These are phyloP conservation scores for Stemphylium vesicarium DNA, from an alignment of 2,329 filamentous ascomycete species.

Conservation along the genomic window DNA sequence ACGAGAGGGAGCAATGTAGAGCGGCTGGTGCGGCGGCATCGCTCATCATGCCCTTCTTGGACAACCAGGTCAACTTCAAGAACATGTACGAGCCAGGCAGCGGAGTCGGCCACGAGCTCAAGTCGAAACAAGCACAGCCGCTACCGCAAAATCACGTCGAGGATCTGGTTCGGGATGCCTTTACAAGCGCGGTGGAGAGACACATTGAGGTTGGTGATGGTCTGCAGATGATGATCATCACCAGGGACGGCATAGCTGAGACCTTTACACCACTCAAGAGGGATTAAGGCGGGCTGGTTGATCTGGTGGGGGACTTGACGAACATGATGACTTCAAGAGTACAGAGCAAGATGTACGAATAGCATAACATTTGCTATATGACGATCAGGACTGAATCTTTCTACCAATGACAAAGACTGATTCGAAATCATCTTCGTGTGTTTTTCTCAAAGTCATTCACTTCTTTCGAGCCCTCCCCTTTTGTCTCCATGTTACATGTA, in stretches of 20 bases:
- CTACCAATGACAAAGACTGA: conserved; percentile 1
- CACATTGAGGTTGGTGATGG: conserved; percentile 99
- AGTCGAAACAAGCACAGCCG: conserved; percentile 72
- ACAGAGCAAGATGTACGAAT: conserved; percentile 26
- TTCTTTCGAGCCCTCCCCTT: background rate
- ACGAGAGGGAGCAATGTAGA: conserved; percentile 95
- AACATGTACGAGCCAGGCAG: conserved; percentile 94
- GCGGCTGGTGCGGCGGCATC: conserved; percentile 91
- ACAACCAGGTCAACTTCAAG: conserved; percentile 99
- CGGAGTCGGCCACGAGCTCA: conserved; percentile 79
- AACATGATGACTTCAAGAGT: conserved; percentile 45
- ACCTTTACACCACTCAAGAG: conserved; percentile 80
- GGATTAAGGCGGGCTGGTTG: conserved; percentile 38
- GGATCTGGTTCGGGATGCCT: conserved; percentile 92
- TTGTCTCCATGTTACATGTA: too few species aligned
- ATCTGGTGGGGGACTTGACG: conserved; percentile 39
- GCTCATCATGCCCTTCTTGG: conserved; percentile 98
- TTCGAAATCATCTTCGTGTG: background rate
- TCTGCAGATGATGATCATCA: conserved; percentile 94
- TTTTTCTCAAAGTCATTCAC: background rate
- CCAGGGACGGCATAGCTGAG: conserved; percentile 86
- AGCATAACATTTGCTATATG: conserved; percentile 19
- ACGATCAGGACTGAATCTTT: background rate
- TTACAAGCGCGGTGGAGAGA: conserved; percentile 96
- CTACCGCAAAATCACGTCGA: conserved; percentile 77